phyloP scores from a whole-genome alignment of 768 basidiomycete genomes.

The Hypsizygus marmoreus region DNA sequence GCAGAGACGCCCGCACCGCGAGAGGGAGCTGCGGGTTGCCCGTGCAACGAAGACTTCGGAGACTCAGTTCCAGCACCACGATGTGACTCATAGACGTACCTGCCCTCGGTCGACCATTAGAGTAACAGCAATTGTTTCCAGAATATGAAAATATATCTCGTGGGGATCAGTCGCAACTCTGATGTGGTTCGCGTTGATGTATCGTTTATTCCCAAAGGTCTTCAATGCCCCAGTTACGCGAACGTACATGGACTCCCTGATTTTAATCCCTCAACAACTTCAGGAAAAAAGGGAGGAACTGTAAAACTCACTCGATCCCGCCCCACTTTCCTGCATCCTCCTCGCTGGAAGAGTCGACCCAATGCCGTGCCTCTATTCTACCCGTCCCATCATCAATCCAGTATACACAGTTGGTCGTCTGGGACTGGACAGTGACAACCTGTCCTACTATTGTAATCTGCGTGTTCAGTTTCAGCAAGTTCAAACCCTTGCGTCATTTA shows the following conservation, averaged over 20 bases:
- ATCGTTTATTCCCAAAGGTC: constrained; percentile 76
- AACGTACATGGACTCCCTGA: constrained; percentile 80
- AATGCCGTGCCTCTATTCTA: constrained; percentile 73
- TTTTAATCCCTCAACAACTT: constrained; percentile 1
- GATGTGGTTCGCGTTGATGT: constrained; percentile 79
- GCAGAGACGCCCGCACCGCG: constrained; percentile 32
- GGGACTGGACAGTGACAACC: constrained; percentile 64
- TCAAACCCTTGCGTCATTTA: too few relatives aligned
- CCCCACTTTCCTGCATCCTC: constrained; percentile 54
- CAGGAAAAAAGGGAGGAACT: neutral
- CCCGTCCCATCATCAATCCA: constrained; percentile 87
- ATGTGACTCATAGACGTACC: constrained; percentile 37
- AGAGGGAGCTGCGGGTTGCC: constrained; percentile 21
- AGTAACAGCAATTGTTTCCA: constrained; percentile 73
- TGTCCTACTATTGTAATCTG: constrained; percentile 78
- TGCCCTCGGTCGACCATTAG: constrained; percentile 67
- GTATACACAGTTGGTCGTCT: constrained; percentile 82
- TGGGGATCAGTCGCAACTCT: constrained; percentile 66
- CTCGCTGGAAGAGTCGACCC: constrained; percentile 69
- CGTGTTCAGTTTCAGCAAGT: neutral
- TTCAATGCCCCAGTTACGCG: constrained; percentile 84
- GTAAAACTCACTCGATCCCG: constrained; percentile 42
- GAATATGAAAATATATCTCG: constrained; percentile 81
- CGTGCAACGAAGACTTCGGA: constrained; percentile 37
- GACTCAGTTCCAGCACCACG: neutral